Base-by-base conservation (phyloP, 2,329 filamentous ascomycete genomes). In the Lecanosticta acicola region DNA sequence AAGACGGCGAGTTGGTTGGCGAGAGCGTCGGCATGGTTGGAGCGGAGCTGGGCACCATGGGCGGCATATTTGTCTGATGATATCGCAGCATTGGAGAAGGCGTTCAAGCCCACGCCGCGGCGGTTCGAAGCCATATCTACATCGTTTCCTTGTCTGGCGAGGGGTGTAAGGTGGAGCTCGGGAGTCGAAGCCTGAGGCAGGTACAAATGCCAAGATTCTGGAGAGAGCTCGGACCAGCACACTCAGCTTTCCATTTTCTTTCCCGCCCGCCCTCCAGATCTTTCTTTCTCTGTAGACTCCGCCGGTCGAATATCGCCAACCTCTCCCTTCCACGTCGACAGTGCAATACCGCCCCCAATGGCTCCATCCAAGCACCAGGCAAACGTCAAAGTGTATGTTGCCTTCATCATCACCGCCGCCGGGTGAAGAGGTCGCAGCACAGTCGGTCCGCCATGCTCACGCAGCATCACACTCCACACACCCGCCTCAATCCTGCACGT, bases 1-100 rank as follows among this genome's bases (percentile, higher is more conserved):
- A 98, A 98, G 62, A 97, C 90, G 55, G 89, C 84, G 51, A 98
- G 84, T 66, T 98, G 93, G 32, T 89, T 94, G 61, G 88, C 84
- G 57, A 98, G 82, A 14, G 90, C 91, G 56, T 83, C 80, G 39
- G 88, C 81, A 69, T 97, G 91, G 58, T 81, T 82, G 47, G 79
- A 85, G 53, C 90, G 87, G n/a, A 98, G 82, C 41, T 79, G 83
- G 51, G 83, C 86, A 64, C 93, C 93, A 74, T 96, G 91, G 19
- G 81, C 84, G 49, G 90, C 89, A 72, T 91, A 97, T 61, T 93
- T 90, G 43, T 90, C 86, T 20, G 84, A 87, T 8, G 89, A 86
- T 53, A 95, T 81, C 44, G 83, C 85, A 51, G 83, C 85, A 56
- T 89, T 85, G 67, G 89, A 85, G 64, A 96, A 94, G 64, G 90